phyloP scores from a whole-genome alignment of 306 rosid genomes.

The Glycine latifolia region DNA sequence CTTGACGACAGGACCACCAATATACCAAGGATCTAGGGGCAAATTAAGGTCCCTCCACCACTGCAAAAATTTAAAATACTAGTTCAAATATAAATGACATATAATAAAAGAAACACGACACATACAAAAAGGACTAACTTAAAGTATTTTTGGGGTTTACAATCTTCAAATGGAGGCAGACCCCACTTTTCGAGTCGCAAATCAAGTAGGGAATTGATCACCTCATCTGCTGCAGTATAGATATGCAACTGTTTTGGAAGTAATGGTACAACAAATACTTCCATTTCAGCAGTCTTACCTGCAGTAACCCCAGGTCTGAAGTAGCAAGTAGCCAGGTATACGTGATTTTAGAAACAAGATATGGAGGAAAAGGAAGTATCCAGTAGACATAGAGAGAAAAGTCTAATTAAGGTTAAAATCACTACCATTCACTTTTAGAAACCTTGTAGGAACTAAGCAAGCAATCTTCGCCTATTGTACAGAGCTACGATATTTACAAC shows the following conservation, averaged over 20 bases:
- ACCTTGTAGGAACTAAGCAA: slow-evolving; percentile 17
- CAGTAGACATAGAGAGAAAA: background rate
- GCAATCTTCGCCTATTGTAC: slow-evolving; percentile 6
- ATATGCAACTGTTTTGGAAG: slow-evolving; percentile 82
- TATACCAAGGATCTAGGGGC: no score
- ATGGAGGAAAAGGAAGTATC: slow-evolving; percentile 12
- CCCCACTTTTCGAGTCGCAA: no score
- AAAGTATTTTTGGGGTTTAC: slow-evolving; percentile 57
- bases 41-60: slow-evolving; percentile 91
- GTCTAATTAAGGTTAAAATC: slow-evolving; percentile 1
- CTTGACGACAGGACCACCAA: no score
- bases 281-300: slow-evolving; percentile 90
- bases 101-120: slow-evolving; percentile 34
- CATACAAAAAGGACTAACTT: slow-evolving; percentile 28
- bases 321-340: slow-evolving; percentile 50
- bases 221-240: slow-evolving; percentile 78
- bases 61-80: slow-evolving; percentile 58
- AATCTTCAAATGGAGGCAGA: no score
- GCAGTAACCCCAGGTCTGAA: slow-evolving; percentile 95
- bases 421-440: background rate
- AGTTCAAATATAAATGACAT: background rate
- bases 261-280: slow-evolving; percentile 94
- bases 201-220: no score
- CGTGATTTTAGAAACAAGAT: slow-evolving; percentile 30
- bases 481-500: slow-evolving; percentile 32